phyloP scores from a whole-genome alignment of 352 stramenopile genomes.

The Phytophthora cryptogea region DNA sequence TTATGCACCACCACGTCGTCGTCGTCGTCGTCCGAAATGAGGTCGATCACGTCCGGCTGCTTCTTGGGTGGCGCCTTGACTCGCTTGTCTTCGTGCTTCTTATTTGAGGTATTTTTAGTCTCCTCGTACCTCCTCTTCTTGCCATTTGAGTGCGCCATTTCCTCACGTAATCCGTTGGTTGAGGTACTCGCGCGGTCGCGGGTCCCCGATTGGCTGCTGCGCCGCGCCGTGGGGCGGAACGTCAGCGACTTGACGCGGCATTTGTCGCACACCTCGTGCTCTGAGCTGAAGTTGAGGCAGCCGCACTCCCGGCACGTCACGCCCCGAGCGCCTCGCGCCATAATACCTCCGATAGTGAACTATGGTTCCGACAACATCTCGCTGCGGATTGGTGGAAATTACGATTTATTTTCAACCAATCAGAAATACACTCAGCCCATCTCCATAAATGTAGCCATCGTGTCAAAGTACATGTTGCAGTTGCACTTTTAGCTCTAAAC shows the following conservation, averaged over 20 bases:
- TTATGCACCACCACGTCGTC: conserved; percentile 11
- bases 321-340: conserved; percentile 21
- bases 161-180: neutral
- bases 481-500: conserved; percentile 5
- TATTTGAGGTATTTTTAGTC: conserved; percentile 9
- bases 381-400: conserved; percentile 17
- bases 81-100: conserved; percentile 3
- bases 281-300: conserved; percentile 49
- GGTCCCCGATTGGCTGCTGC: neutral
- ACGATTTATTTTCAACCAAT: neutral
- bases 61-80: conserved; percentile 1
- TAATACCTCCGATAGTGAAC: conserved; percentile 4
- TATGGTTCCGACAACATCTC: neutral
- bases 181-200: neutral
- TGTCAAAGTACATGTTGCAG: conserved; percentile 8
- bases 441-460: conserved; percentile 14
- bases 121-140: conserved; percentile 20
- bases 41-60: conserved; percentile 28
- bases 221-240: conserved; percentile 16
- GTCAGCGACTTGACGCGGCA: conserved; percentile 27
- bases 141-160: conserved; percentile 8
- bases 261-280: conserved; percentile 35
- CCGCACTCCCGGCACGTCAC: conserved; percentile 48
- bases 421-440: no score
- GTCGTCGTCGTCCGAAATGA: conserved; percentile 31